Evolutionary conservation across 352 stramenopile species (phyloP).

Genomic region (Heterotrichella gracilis): DNA sequence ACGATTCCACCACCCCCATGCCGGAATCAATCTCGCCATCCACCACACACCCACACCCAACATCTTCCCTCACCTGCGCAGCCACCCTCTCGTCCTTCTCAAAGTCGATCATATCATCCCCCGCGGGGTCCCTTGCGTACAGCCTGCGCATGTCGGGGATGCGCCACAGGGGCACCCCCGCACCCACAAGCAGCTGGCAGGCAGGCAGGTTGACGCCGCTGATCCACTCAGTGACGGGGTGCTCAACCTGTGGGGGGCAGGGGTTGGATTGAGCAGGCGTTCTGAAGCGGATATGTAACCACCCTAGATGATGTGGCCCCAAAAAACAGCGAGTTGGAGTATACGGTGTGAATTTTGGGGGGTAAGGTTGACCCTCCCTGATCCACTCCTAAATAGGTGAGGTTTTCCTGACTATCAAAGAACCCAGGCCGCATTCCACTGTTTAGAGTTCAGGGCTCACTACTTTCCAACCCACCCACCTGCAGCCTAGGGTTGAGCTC

Average conservation of each 20-base stretch:
- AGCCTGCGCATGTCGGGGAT: slow-evolving; percentile 87
- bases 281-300: neutral
- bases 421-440: too few relatives aligned
- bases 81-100: slow-evolving; percentile 28
- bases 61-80: too few relatives aligned
- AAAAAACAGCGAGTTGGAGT: neutral
- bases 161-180: slow-evolving; percentile 89
- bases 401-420: too few relatives aligned
- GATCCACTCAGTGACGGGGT: slow-evolving; percentile 96
- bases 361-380: neutral
- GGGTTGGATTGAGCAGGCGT: neutral
- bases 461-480: too few relatives aligned
- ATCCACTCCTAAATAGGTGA: neutral
- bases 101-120: slow-evolving; percentile 72
- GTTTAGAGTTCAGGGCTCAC: too few relatives aligned
- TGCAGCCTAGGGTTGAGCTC: slow-evolving; percentile 97
- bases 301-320: neutral
- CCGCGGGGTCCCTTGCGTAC: slow-evolving; percentile 66
- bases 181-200: slow-evolving; percentile 82
- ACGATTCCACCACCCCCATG: too few relatives aligned
- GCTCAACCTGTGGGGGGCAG: too few relatives aligned
- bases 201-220: slow-evolving; percentile 79
- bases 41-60: too few relatives aligned
- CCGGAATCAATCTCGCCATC: too few relatives aligned
- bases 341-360: neutral